Base-by-base conservation (phyloP, 176 grass and related monocot species). In the Thinopyrum elongatum region DNA sequence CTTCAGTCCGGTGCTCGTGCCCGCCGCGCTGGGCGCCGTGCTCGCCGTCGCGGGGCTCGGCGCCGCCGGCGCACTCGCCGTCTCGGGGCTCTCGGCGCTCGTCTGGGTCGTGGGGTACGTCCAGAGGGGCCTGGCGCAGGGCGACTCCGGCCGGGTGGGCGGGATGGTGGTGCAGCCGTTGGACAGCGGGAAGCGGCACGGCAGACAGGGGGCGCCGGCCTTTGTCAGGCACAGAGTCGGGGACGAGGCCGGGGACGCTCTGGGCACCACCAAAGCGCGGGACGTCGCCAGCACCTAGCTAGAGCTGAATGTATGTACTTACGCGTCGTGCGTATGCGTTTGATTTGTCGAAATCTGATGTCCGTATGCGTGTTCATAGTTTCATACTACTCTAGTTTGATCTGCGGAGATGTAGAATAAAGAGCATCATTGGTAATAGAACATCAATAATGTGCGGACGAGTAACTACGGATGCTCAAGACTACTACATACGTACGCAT, bases 1-100 rank as follows among this genome's bases (percentile, higher is more conserved):
- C 28, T 88, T 86, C 86, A 93, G 92, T 74, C 88, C 92, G 22
- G 80, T 93, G 11, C 66, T 93, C 23, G 74, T 91, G 8, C 79
- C 88, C 1, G 86, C 79, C 10, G 91, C 41, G 3, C 22, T 93
- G 25, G 89, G 35, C 0, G 35, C 81, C 3, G 86, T 21, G 57
- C 88, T 90, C 38, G 60, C 86, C 3, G 49, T 30, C 3, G 76
- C 79, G 8, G 92, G 86, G 23, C 60, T 94, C 71, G 28, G 58
- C 14, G 74, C 89, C 13, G 53, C 86, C 3, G 92, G 92, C 66
- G 89, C 49, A n/a, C 61, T 84, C 41, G 68, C 38, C 27, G 67
- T 91, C 6, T 57, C 86, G 1, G 79, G 86, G 22, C 22, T 94
- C 30, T 91, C 80, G 28, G 75, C 83, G 35, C 84, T 94, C 12